A percentile compares a stretch with the other conserved stretches of the same genome.
Conservation (phyloP, 441 rosid genomes). For the Populus hybrid region DNA sequence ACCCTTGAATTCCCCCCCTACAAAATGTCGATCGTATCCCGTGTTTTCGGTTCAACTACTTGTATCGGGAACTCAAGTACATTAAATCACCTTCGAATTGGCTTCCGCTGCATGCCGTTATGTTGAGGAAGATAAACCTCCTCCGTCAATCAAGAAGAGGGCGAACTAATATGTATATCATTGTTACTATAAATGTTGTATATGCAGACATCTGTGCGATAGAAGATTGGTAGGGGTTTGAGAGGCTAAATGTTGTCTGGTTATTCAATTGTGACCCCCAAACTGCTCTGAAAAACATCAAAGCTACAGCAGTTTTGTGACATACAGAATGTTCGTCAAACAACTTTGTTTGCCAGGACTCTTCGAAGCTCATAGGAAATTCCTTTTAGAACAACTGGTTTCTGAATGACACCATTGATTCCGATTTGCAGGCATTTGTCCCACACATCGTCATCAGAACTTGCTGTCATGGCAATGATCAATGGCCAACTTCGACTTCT, state of each 20-base stretch:
- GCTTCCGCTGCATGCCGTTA: too few species aligned
- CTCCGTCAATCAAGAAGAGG: background rate
- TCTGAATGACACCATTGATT: constrained; percentile 75
- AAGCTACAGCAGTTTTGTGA: constrained; percentile 5
- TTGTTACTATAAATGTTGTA: constrained; percentile 29
- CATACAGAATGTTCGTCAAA: constrained; percentile 19
- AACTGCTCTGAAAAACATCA: background rate
- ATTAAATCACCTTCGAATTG: too few species aligned
- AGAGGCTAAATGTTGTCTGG: background rate
- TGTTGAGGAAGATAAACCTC: too few species aligned
- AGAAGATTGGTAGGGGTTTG: constrained; percentile 1
- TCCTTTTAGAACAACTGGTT: constrained; percentile 66
- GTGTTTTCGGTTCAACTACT: too few species aligned
- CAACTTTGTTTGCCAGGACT: constrained; percentile 16
- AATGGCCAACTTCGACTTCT: constrained; percentile 64
- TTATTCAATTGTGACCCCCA: constrained; percentile 13
- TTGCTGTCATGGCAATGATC: constrained; percentile 65
- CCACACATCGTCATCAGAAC: constrained; percentile 57
- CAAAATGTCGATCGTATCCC: too few species aligned
- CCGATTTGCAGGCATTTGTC: constrained; percentile 66
- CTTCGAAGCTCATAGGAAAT: constrained; percentile 58
- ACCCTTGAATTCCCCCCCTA: too few species aligned
- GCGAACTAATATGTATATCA: constrained; percentile 32
- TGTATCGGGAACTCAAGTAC: too few species aligned
- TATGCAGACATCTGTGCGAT: constrained; percentile 30